Percentiles rank a stretch among this genome's conserved stretches.
Evolutionary conservation across 2,329 filamentous ascomycete species (phyloP).

Genomic region (Hymenoscyphus fructigenus): DNA sequence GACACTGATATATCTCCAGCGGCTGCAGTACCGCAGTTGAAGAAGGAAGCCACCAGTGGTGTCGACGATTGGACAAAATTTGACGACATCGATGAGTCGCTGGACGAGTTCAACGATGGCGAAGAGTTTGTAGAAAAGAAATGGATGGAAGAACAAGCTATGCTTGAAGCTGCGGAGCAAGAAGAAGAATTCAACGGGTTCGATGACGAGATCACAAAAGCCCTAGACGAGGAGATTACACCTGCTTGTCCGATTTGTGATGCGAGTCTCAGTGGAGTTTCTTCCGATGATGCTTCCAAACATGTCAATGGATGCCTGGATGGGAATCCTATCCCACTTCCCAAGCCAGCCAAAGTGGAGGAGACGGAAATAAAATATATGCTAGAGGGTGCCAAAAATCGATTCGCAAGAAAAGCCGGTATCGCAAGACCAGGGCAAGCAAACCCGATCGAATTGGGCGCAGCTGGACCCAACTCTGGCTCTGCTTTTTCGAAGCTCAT

Average conservation of each 20-base stretch:
- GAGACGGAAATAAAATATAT: slow-evolving; percentile 27
- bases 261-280: slow-evolving; percentile 58
- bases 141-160: slow-evolving; percentile 75
- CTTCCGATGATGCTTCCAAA: slow-evolving; percentile 65
- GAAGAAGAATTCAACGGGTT: slow-evolving; percentile 33
- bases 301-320: slow-evolving; percentile 96
- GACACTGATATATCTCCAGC: neutral
- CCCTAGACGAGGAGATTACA: slow-evolving; percentile 22
- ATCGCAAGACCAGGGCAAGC: slow-evolving; percentile 76
- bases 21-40: slow-evolving; percentile 41
- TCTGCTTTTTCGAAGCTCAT: slow-evolving; percentile 93
- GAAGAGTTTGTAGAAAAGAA: slow-evolving; percentile 65
- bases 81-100: slow-evolving; percentile 61
- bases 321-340: slow-evolving; percentile 66
- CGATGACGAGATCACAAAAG: slow-evolving; percentile 18
- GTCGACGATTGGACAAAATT: slow-evolving; percentile 52
- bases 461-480: slow-evolving; percentile 39
- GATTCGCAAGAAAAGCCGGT: slow-evolving; percentile 62
- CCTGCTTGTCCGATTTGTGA: slow-evolving; percentile 75
- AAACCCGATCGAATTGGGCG: slow-evolving; percentile 67
- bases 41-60: slow-evolving; percentile 48
- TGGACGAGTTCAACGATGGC: slow-evolving; percentile 45
- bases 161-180: slow-evolving; percentile 59
- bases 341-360: slow-evolving; percentile 13
- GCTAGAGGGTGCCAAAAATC: slow-evolving; percentile 34